Evolutionary conservation across 176 grass and related monocot genomes (phyloP).

Genomic region (Phyllostachys edulis): DNA sequence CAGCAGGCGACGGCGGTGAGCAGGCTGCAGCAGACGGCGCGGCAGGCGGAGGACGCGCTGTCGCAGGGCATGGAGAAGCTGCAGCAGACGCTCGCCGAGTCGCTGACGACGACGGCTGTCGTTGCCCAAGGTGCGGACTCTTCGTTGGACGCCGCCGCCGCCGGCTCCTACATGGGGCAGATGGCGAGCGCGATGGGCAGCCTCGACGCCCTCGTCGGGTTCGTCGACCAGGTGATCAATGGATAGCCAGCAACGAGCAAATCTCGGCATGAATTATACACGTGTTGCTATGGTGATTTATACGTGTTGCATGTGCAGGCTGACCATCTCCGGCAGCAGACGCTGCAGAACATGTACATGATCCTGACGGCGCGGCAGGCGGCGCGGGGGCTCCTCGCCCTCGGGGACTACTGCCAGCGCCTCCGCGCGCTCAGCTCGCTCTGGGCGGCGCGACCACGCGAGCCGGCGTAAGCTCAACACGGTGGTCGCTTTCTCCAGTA

Average conservation of each 20-base stretch:
- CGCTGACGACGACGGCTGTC: not conserved
- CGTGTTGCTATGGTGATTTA: not conserved
- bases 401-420: slow-evolving; percentile 73
- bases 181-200: slow-evolving; percentile 60
- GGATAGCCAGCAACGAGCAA: not conserved
- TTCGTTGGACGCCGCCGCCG: not conserved
- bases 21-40: slow-evolving; percentile 48
- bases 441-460: slow-evolving; percentile 61
- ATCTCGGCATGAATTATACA: not conserved
- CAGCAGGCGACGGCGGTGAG: slow-evolving; percentile 31
- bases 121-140: not conserved
- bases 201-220: slow-evolving; percentile 51
- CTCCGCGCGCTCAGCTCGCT: slow-evolving; percentile 72
- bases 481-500: not conserved
- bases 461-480: slow-evolving; percentile 37
- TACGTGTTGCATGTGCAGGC: slow-evolving; percentile 35
- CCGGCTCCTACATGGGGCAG: slow-evolving; percentile 37
- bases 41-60: slow-evolving; percentile 68
- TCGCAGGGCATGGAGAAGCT: slow-evolving; percentile 72
- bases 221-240: slow-evolving; percentile 57
- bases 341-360: slow-evolving; percentile 68
- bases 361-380: slow-evolving; percentile 64
- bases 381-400: slow-evolving; percentile 59
- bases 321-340: slow-evolving; percentile 58
- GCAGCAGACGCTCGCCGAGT: slow-evolving; percentile 68